Base-by-base conservation (phyloP, 2,329 filamentous ascomycete genomes). In the Calonectria fujianensis region DNA sequence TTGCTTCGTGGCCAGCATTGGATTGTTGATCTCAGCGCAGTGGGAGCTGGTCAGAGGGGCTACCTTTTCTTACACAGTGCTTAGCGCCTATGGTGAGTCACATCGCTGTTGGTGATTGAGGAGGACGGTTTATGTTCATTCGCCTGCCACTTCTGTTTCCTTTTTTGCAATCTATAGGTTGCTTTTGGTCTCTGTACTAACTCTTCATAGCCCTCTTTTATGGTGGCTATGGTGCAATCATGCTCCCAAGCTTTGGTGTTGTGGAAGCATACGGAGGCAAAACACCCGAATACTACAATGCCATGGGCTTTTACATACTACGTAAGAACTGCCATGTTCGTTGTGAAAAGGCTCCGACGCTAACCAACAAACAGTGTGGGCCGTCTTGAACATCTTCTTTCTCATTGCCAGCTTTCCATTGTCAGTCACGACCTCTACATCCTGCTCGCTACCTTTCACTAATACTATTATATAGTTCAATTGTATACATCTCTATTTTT, bases 11-110 rank as follows among this genome's bases (percentile, higher is more conserved):
- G 80, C 82, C 9, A 74, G 79, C 9, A 51, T 83, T 4, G 82
- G 80, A 14, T 75, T 83, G 59, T 73, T 83, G 51, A 82, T 83
- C 16, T 78, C 74, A 16, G 82, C 81, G 0, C 82, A 83, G 50
- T 83, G 82, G 82, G 77, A 75, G 52, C 78, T 83, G 77, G 76
- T 78, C 9, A 69, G 76, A 7, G 82, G 82, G 1, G 74, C 83
- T 18, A 82, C 81, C 1, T 83, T 83, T 57, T 76, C 80, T 0
- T 83, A 83, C 27, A 82, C 82, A 8, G 78, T 80, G 0, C 52
- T 83, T 18, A 80, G 75, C 27, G 81, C 82, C 1, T 83, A 79
- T 66, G 81, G 81, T 82, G 41, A 50, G 75, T 69, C 3, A 10
- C 13, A 9, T 41, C 5, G 11, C 3, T 16, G 11, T n/a, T 3